Percentiles rank a stretch among this genome's conserved stretches.
These are phyloP conservation scores for Cladosporium sp. DNA, from an alignment of 2,329 filamentous ascomycete genomes.

Conservation along the genomic window DNA sequence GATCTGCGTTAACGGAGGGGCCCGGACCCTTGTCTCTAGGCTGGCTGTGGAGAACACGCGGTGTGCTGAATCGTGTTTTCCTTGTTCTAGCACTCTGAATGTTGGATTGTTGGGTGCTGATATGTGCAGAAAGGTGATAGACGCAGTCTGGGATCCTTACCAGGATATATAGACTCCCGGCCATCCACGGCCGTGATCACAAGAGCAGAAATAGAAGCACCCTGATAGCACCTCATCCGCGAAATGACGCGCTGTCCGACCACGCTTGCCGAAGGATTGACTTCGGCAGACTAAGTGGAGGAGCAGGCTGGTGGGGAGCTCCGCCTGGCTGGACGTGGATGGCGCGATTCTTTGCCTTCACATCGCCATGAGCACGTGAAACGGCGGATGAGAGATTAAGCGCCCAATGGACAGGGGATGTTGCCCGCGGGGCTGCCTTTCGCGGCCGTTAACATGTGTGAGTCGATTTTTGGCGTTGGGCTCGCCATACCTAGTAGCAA, in stretches of 20 bases:
- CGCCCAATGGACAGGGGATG: background rate
- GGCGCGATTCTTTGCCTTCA: background rate
- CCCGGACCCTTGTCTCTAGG: background rate
- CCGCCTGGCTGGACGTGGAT: background rate
- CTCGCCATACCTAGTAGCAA: background rate
- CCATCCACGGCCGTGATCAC: background rate
- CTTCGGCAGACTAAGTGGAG: background rate
- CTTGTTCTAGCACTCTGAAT: background rate
- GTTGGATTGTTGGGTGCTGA: background rate
- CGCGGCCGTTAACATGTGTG: background rate
- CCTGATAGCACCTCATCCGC: slow-evolving; percentile 9
- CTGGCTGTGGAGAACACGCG: background rate
- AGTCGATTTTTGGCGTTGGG: background rate
- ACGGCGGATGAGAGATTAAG: slow-evolving; percentile 9
- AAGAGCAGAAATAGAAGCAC: background rate
- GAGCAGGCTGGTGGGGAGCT: background rate
- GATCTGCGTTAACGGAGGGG: slow-evolving; percentile 11
- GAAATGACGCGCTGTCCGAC: background rate
- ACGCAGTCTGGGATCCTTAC: background rate
- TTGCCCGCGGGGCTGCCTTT: background rate
- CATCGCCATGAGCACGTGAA: slow-evolving; percentile 6
- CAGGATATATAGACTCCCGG: background rate
- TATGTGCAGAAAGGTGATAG: background rate
- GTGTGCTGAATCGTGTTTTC: background rate
- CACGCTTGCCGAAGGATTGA: background rate